phyloP scores from a whole-genome alignment of 306 rosid species.

The Spatholobus suberectus region DNA sequence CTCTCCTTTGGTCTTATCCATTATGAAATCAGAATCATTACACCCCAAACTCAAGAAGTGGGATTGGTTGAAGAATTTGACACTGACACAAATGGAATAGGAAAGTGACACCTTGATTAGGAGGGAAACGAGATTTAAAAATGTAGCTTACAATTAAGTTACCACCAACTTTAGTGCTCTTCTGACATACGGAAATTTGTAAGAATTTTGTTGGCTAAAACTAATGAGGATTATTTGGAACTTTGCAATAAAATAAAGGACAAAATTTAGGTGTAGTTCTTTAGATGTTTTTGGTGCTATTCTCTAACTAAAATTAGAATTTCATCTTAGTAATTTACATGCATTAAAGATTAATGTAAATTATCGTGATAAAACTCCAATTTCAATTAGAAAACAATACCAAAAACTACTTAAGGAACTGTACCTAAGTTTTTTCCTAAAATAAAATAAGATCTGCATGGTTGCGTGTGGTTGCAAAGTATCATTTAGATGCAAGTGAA shows the following conservation, averaged over 20 bases:
- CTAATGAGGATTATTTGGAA: background rate
- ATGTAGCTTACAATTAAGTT: background rate
- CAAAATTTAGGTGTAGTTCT: no score
- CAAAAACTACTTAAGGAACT: no score
- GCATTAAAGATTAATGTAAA: no score
- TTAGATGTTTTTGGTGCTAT: no score
- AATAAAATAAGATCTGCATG: background rate
- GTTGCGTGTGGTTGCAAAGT: background rate
- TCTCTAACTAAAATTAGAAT: no score
- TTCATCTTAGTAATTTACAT: no score
- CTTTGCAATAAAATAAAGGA: background rate
- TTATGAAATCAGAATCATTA: conserved; percentile 40
- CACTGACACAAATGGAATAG: conserved; percentile 38
- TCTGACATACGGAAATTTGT: background rate
- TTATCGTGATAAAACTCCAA: no score
- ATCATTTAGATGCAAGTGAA: background rate
- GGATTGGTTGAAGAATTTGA: conserved; percentile 37
- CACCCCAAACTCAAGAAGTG: conserved; percentile 40
- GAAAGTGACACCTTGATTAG: conserved; percentile 22
- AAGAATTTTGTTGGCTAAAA: background rate
- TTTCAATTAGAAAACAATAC: no score
- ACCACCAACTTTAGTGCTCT: conserved; percentile 8
- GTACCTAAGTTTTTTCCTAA: no score
- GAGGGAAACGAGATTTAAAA: background rate
- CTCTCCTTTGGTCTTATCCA: conserved; percentile 26